phyloP scores from a whole-genome alignment of 2,329 filamentous ascomycete genomes.

The Colletotrichum caudatum region DNA sequence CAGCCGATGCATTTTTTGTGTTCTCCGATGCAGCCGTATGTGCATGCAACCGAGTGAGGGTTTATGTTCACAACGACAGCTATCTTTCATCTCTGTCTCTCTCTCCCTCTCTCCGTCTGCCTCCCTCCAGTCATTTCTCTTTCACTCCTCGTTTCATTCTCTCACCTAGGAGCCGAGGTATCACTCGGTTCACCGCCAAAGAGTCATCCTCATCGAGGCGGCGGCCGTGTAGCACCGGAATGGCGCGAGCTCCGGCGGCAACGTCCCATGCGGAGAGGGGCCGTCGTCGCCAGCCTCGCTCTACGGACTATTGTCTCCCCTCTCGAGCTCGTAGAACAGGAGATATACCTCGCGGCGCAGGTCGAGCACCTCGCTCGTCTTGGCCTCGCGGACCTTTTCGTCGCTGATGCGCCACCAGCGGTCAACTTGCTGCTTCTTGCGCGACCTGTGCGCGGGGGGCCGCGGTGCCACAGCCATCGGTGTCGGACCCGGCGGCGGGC shows the following conservation, averaged over 20 bases:
- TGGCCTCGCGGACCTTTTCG: slow-evolving; percentile 94
- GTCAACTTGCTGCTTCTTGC: slow-evolving; percentile 70
- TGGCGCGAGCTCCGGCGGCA: slow-evolving; percentile 32
- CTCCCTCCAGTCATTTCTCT: too few species aligned
- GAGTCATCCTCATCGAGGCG: slow-evolving; percentile 22
- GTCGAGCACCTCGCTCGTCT: slow-evolving; percentile 87
- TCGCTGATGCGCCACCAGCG: slow-evolving; percentile 99
- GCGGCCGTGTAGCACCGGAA: slow-evolving; percentile 25
- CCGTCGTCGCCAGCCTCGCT: slow-evolving; percentile 42
- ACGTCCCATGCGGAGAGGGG: slow-evolving; percentile 20
- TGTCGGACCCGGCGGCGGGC: slow-evolving; percentile 42
- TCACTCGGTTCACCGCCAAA: slow-evolving; percentile 20
- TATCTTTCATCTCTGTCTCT: neutral
- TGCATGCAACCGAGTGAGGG: slow-evolving; percentile 12
- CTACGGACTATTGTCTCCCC: slow-evolving; percentile 47
- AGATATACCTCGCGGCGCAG: slow-evolving; percentile 98
- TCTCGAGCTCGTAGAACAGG: slow-evolving; percentile 92
- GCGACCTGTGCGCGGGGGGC: slow-evolving; percentile 53
- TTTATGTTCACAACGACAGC: slow-evolving; percentile 18
- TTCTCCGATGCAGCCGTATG: neutral
- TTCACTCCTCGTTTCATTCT: neutral
- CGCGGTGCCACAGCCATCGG: slow-evolving; percentile 43
- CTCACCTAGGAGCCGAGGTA: neutral
- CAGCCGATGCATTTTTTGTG: slow-evolving; percentile 28
- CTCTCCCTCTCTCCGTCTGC: too few species aligned